Evolutionary conservation across 768 basidiomycete species (phyloP).

Genomic region (Amanita subjunquillea): DNA sequence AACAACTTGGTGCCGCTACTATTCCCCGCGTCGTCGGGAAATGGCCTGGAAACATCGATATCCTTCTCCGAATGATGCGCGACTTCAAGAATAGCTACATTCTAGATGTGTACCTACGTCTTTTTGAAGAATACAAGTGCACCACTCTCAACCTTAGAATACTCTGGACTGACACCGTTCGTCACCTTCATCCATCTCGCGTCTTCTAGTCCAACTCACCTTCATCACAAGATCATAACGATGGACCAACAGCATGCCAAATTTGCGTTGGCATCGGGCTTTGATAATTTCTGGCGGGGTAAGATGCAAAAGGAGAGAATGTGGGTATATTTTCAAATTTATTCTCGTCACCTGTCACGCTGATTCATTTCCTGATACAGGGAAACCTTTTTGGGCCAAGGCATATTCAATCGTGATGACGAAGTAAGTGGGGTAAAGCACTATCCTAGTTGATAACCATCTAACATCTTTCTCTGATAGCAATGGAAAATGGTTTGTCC

Average conservation of each 20-base stretch:
- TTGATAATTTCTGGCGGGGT: slow-evolving; percentile 61
- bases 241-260: slow-evolving; percentile 68
- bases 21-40: slow-evolving; percentile 54
- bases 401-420: slow-evolving; percentile 73
- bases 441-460: neutral
- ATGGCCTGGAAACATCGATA: slow-evolving; percentile 74
- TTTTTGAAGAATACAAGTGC: slow-evolving; percentile 61
- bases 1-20: slow-evolving; percentile 35
- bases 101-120: slow-evolving; percentile 49
- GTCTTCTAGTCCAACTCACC: slow-evolving; percentile 4
- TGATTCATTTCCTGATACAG: slow-evolving; percentile 13
- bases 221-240: slow-evolving; percentile 45
- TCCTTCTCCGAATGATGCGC: slow-evolving; percentile 44
- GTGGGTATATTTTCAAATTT: slow-evolving; percentile 24
- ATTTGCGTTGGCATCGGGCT: slow-evolving; percentile 55
- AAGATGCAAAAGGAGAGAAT: slow-evolving; percentile 52
- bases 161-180: slow-evolving; percentile 59
- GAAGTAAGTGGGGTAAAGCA: slow-evolving; percentile 28
- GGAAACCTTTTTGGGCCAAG: slow-evolving; percentile 58
- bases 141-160: slow-evolving; percentile 63
- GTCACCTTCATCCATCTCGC: neutral
- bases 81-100: slow-evolving; percentile 52
- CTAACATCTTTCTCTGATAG: slow-evolving; percentile 15
- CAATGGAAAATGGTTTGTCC: slow-evolving; percentile 53
- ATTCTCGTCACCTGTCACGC: neutral